Percentiles rank a stretch among this genome's conserved stretches.
These are phyloP conservation scores for Hyphodiscus hymeniophilus DNA, from an alignment of 495 filamentous ascomycete species.

Conservation along the genomic window DNA sequence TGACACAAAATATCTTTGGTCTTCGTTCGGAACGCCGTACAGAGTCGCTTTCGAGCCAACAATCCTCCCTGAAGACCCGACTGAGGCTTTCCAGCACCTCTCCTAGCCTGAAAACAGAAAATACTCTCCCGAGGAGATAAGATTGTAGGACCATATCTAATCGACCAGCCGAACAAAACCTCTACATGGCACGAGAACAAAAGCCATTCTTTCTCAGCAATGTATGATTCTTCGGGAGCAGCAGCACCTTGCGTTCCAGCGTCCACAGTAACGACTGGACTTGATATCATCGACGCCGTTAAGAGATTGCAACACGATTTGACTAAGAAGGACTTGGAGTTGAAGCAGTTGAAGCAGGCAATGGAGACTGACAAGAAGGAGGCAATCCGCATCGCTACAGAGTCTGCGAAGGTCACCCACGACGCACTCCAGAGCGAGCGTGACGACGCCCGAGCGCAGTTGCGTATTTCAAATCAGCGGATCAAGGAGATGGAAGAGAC, in stretches of 20 bases:
- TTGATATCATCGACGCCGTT: background rate
- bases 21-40: background rate
- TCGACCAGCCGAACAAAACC: background rate
- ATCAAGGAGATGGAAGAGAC: no score
- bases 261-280: background rate
- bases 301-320: background rate
- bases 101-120: background rate
- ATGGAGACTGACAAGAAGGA: background rate
- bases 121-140: background rate
- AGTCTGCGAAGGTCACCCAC: no score
- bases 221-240: no score
- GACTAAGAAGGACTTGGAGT: background rate
- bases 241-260: no score
- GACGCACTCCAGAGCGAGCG: no score
- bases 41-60: background rate
- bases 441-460: no score
- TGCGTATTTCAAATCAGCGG: no score
- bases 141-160: background rate
- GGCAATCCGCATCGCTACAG: no score
- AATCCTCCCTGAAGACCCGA: background rate
- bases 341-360: background rate
- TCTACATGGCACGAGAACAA: no score
- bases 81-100: background rate
- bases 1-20: no score
- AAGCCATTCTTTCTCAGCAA: no score